These are phyloP conservation scores for Pelagomonas calceolata DNA, from an alignment of 108 stramenopile genomes.

Conservation along the genomic window DNA sequence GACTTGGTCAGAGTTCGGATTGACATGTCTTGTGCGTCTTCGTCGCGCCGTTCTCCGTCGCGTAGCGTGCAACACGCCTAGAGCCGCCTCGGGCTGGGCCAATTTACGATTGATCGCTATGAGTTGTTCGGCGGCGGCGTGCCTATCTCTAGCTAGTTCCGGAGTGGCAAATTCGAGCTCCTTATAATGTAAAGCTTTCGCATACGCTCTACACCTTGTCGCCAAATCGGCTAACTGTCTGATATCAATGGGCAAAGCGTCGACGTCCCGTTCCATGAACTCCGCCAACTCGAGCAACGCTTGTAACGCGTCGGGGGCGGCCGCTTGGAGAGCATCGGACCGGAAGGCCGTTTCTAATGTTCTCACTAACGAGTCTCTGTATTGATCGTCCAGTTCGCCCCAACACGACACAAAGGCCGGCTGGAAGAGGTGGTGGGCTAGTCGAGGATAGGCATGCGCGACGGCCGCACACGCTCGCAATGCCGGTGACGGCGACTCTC, in stretches of 20 bases:
- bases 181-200: slow-evolving; percentile 86
- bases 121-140: slow-evolving; percentile 58
- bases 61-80: slow-evolving; percentile 75
- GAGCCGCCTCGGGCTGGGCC: slow-evolving; percentile 87
- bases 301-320: slow-evolving; percentile 85
- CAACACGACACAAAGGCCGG: slow-evolving; percentile 95
- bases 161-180: slow-evolving; percentile 69
- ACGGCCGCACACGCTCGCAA: slow-evolving; percentile 76
- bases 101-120: slow-evolving; percentile 94
- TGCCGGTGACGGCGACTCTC: slow-evolving; percentile 86
- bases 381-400: slow-evolving; percentile 63
- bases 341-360: slow-evolving; percentile 72
- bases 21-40: background rate
- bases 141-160: slow-evolving; percentile 35
- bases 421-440: slow-evolving; percentile 87
- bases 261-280: slow-evolving; percentile 91
- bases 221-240: slow-evolving; percentile 74
- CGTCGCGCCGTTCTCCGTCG: background rate
- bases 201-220: slow-evolving; percentile 88
- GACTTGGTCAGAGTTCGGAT: background rate
- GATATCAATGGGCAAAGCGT: slow-evolving; percentile 85
- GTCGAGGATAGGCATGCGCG: slow-evolving; percentile 84
- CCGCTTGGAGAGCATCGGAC: slow-evolving; percentile 33
- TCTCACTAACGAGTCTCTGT: slow-evolving; percentile 57
- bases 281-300: slow-evolving; percentile 88